phyloP scores from a whole-genome alignment of 768 basidiomycete genomes.

The Psilocybe cyanescens region DNA sequence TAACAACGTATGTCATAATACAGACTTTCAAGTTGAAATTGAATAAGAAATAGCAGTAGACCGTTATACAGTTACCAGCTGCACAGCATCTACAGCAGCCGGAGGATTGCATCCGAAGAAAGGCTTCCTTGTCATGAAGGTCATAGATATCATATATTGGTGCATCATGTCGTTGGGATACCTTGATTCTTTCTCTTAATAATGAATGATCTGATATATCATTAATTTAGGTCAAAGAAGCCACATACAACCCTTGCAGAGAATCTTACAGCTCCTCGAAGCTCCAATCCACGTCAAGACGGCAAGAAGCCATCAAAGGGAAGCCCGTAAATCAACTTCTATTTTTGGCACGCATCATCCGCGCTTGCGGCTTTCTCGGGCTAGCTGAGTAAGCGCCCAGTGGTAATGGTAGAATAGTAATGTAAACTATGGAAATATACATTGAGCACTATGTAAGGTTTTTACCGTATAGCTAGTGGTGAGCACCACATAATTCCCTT shows the following conservation, averaged over 20 bases:
- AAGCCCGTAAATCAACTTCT: neutral
- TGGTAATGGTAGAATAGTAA: too few species aligned
- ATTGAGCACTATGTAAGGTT: too few species aligned
- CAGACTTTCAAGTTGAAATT: neutral
- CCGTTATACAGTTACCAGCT: neutral
- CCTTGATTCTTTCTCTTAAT: slow-evolving; percentile 1
- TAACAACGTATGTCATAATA: neutral
- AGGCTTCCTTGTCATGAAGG: neutral
- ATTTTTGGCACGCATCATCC: neutral
- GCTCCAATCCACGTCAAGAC: too few species aligned
- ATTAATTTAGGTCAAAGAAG: neutral
- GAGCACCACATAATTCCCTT: neutral
- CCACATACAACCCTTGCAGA: too few species aligned
- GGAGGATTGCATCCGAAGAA: neutral
- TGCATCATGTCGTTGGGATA: slow-evolving; percentile 5
- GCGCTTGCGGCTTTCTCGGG: too few species aligned
- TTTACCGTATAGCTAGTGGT: too few species aligned
- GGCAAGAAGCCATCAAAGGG: too few species aligned
- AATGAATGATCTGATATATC: neutral
- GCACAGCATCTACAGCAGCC: neutral
- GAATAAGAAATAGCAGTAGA: too few species aligned
- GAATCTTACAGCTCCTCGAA: too few species aligned
- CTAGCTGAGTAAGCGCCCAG: too few species aligned
- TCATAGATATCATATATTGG: neutral
- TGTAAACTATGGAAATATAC: too few species aligned